Base-by-base conservation (phyloP, 2,329 filamentous ascomycete species). In the Colletotrichum sp. region DNA sequence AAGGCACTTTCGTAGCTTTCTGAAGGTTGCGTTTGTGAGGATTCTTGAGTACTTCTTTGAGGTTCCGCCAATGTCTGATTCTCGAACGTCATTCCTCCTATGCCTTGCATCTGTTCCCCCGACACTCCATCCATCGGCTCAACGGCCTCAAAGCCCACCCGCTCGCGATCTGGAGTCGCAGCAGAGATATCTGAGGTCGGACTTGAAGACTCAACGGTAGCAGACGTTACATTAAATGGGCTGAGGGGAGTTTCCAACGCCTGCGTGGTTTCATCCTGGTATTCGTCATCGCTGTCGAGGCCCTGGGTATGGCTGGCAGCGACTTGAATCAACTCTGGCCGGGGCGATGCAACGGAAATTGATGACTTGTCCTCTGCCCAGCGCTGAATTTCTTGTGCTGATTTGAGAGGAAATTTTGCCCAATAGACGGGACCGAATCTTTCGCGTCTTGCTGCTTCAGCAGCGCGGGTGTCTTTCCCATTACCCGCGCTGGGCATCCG, bases 341-440 rank as follows among this genome's bases (percentile, higher is more conserved):
- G 18, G 16, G 34, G 24, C 8, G 61, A 63, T 27, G 6, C 9
- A 13, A 31, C 34, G 2, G 15, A 21, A 16, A 1, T 8, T 13
- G 27, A 55, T 8, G 69, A 31, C 29, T 33, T 21, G 8, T 58
- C 47, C 13, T 33, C 31, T 15, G 59, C 61, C 74, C 74, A 74
- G n/a, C 59, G 34, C 21, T 27, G 47, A 3, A 54, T 47, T 1
- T 55, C 29, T 18, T 61, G 21, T 21, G 29, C 54, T 4, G 72
- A 69, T 9, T 33, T 21, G n/a, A 76, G 62, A 15, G 74, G 74
- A 13, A 62, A 69, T 12, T 43, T 59, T 8, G 12, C 38, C 74
- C 74, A 76, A 55, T 72, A 72, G 4, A n/a, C 58, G 8, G 74
- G 61, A 8, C 68, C 72, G 24, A 57, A 63, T 11, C 36, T 71